phyloP scores from a whole-genome alignment of 176 grass and related monocot species.

The Zoysia pacifica region DNA sequence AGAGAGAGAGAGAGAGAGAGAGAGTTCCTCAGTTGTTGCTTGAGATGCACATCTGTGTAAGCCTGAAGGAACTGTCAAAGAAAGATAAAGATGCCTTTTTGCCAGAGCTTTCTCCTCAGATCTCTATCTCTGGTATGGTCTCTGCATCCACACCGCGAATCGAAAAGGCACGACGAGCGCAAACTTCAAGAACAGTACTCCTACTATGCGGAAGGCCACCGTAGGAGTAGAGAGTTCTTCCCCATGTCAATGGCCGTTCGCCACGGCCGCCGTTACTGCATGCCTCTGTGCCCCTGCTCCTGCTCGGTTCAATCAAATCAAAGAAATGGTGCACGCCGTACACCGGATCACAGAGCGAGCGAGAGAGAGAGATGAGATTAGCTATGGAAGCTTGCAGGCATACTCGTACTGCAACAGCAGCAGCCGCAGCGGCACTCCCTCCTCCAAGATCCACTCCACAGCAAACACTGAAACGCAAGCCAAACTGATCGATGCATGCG shows the following conservation, averaged over 20 bases:
- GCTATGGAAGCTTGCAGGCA: background rate
- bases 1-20: slow-evolving; percentile 2
- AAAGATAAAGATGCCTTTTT: slow-evolving; percentile 55
- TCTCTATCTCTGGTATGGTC: background rate
- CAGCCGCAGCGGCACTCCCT: background rate
- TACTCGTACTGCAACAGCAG: background rate
- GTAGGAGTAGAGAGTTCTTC: slow-evolving; percentile 31
- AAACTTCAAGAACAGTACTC: slow-evolving; percentile 41
- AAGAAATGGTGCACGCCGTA: slow-evolving; percentile 19
- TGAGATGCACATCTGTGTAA: slow-evolving; percentile 52
- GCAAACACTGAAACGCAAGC: background rate
- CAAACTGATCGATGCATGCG: slow-evolving; percentile 10
- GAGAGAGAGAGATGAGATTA: background rate
- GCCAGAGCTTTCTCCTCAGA: slow-evolving; percentile 49
- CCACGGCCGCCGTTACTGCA: slow-evolving; percentile 41
- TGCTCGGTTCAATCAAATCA: slow-evolving; percentile 60
- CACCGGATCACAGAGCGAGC: background rate
- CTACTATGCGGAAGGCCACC: background rate
- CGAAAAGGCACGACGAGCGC: slow-evolving; percentile 42
- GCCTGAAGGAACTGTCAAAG: slow-evolving; percentile 49
- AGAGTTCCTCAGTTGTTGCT: slow-evolving; percentile 25
- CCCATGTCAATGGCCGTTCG: slow-evolving; percentile 42
- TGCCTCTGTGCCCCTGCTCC: background rate
- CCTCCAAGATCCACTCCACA: slow-evolving; percentile 42
- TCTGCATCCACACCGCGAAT: slow-evolving; percentile 20